Evolutionary conservation across 1,284 basidiomycete species (phyloP).

Genomic region (Pisolithus thermaeus): DNA sequence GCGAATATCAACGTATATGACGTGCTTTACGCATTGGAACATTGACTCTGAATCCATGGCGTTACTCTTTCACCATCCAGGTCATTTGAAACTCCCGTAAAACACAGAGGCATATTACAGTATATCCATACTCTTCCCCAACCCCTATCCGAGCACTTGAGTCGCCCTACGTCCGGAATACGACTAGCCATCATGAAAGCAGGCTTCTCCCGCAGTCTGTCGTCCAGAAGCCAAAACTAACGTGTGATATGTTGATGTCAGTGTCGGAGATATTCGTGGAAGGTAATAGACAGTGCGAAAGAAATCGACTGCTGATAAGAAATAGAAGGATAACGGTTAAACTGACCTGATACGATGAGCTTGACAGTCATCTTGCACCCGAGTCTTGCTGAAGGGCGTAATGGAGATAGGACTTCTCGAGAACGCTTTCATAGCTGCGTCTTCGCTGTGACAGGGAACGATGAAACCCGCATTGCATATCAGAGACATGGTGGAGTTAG

Average conservation of each 20-base stretch:
- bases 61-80: neutral
- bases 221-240: neutral
- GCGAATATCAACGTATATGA: too few species aligned
- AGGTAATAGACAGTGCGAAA: neutral
- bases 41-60: neutral
- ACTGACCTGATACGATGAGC: slow-evolving; percentile 79
- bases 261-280: neutral
- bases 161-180: slow-evolving; percentile 80
- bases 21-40: neutral
- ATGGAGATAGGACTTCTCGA: slow-evolving; percentile 78
- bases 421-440: slow-evolving; percentile 63
- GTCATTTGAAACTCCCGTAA: slow-evolving; percentile 67
- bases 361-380: slow-evolving; percentile 85
- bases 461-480: slow-evolving; percentile 88
- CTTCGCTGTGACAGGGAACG: slow-evolving; percentile 68
- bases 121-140: slow-evolving; percentile 80
- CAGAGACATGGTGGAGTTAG: slow-evolving; percentile 1
- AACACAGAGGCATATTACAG: slow-evolving; percentile 84
- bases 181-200: slow-evolving; percentile 79
- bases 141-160: too few species aligned
- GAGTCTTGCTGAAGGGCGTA: slow-evolving; percentile 67
- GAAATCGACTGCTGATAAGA: neutral
- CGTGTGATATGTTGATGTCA: slow-evolving; percentile 1
- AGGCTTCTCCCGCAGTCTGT: slow-evolving; percentile 80
- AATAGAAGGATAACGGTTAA: neutral